A percentile compares a stretch with the other conserved stretches of the same genome.
These are phyloP conservation scores for Trametes villosa DNA, from an alignment of 768 basidiomycete genomes.

Conservation along the genomic window DNA sequence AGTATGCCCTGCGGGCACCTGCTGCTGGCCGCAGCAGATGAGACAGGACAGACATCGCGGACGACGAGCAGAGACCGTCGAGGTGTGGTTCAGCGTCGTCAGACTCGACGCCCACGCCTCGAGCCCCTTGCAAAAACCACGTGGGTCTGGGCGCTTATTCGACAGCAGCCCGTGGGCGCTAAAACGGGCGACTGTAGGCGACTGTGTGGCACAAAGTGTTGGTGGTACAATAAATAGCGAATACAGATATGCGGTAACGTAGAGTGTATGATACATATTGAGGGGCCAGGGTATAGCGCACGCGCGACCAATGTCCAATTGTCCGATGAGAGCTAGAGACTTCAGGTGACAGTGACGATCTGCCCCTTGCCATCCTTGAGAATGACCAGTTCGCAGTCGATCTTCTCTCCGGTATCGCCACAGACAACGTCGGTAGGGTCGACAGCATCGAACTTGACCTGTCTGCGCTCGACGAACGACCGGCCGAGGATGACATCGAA, in stretches of 20 bases:
- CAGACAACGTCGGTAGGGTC: constrained; percentile 93
- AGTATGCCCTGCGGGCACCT: constrained; percentile 63
- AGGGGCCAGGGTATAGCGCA: background rate
- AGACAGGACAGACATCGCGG: constrained; percentile 48
- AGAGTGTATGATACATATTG: constrained; percentile 1
- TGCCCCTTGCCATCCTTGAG: constrained; percentile 90
- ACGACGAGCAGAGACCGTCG: constrained; percentile 16
- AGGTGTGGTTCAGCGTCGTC: constrained; percentile 16
- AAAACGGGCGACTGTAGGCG: background rate
- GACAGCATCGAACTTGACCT: constrained; percentile 77
- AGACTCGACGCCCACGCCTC: background rate
- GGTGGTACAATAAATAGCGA: background rate
- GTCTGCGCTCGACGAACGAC: constrained; percentile 76
- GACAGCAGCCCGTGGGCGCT: background rate
- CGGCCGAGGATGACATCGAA: constrained; percentile 95
- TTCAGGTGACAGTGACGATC: constrained; percentile 83
- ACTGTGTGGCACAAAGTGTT: background rate
- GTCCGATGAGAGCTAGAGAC: background rate
- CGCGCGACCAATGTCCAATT: background rate
- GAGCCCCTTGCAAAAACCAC: constrained; percentile 8
- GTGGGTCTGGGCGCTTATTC: constrained; percentile 4
- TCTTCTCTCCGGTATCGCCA: constrained; percentile 89
- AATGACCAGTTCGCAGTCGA: constrained; percentile 91
- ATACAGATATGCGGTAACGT: background rate
- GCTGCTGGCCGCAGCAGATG: constrained; percentile 54